Conservation (phyloP, 2,329 filamentous ascomycete species). For the Huntiella decipiens region DNA sequence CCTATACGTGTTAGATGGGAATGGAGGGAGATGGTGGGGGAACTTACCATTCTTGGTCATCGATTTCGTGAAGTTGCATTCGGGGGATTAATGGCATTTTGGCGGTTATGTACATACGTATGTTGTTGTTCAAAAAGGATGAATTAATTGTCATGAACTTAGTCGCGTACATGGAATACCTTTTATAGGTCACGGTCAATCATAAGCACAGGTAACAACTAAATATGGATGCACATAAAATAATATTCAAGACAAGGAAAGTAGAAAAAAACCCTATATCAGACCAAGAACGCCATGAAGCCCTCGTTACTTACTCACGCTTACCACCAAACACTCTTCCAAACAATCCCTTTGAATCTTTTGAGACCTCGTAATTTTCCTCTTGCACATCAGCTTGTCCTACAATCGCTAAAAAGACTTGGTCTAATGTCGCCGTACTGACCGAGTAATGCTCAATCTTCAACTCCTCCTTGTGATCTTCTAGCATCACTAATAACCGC, state of each 20-base stretch:
- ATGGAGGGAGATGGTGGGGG: neutral
- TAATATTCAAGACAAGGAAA: neutral
- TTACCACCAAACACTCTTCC: neutral
- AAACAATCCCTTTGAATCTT: constrained; percentile 12
- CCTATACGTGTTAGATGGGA: constrained; percentile 22
- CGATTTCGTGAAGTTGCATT: constrained; percentile 47
- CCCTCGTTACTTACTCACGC: neutral
- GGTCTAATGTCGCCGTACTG: constrained; percentile 69
- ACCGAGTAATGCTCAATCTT: constrained; percentile 77
- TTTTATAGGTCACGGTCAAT: too few species aligned
- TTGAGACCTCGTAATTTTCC: constrained; percentile 35
- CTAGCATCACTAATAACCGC: constrained; percentile 50
- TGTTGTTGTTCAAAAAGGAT: neutral
- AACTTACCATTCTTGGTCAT: constrained; percentile 44
- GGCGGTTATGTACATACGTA: neutral
- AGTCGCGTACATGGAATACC: neutral
- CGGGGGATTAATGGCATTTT: constrained; percentile 36
- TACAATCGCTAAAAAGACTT: constrained; percentile 78
- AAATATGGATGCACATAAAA: neutral
- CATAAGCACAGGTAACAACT: neutral
- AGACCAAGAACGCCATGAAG: constrained; percentile 1
- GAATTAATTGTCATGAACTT: neutral
- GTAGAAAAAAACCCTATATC: neutral
- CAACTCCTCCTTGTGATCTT: constrained; percentile 47
- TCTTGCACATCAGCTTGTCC: constrained; percentile 61